These are phyloP conservation scores for Terfezia boudieri DNA, from an alignment of 495 filamentous ascomycete genomes.

Conservation along the genomic window DNA sequence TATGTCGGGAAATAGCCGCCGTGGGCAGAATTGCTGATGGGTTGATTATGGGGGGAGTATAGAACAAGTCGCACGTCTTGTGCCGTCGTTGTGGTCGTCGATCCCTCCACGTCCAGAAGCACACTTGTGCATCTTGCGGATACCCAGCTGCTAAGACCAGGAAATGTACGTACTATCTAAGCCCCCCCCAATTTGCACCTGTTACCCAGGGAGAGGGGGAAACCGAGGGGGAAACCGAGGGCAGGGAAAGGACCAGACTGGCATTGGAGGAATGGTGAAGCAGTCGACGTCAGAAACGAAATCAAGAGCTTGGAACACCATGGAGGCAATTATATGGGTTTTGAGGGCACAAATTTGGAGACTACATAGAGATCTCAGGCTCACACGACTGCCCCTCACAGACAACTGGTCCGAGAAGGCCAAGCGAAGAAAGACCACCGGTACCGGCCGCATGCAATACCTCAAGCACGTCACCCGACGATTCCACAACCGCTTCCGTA, in stretches of 20 bases:
- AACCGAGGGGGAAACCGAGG: neutral
- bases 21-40: too few species aligned
- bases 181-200: neutral
- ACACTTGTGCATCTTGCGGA: slow-evolving; percentile 89
- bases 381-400: slow-evolving; percentile 21
- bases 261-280: neutral
- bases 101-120: slow-evolving; percentile 98
- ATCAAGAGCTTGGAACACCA: too few species aligned
- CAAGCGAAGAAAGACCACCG: slow-evolving; percentile 97
- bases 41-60: slow-evolving; percentile 22
- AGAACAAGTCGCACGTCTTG: slow-evolving; percentile 98
- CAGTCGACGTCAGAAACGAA: too few species aligned
- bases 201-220: neutral
- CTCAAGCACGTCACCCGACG: slow-evolving; percentile 71
- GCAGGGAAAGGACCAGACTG: too few species aligned
- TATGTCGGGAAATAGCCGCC: too few species aligned
- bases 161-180: slow-evolving; percentile 60
- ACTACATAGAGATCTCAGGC: neutral
- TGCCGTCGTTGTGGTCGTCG: slow-evolving; percentile 97
- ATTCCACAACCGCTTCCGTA: slow-evolving; percentile 94
- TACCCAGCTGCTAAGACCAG: slow-evolving; percentile 92
- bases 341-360: too few species aligned
- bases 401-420: slow-evolving; percentile 99
- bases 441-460: slow-evolving; percentile 78
- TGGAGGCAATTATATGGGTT: too few species aligned